Evolutionary conservation across 1,284 basidiomycete genomes (phyloP).

Genomic region (Thelephora terrestris): DNA sequence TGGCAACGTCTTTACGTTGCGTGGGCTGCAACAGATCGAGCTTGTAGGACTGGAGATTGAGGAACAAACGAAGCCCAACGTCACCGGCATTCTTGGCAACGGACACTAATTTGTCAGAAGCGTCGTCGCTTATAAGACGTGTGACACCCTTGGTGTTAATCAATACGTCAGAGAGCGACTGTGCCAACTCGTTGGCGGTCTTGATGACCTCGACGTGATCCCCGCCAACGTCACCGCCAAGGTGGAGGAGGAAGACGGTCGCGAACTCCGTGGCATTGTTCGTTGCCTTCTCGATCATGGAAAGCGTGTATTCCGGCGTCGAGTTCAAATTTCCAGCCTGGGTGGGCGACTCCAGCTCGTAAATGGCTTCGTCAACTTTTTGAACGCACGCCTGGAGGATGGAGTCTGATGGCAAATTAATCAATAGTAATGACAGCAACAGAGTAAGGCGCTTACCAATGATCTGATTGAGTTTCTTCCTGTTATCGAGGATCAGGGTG

Average conservation of each 20-base stretch:
- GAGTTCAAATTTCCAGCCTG: constrained; percentile 92
- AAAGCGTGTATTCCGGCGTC: constrained; percentile 95
- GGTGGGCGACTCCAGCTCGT: constrained; percentile 93
- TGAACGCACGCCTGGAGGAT: constrained; percentile 95
- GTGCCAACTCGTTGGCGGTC: constrained; percentile 92
- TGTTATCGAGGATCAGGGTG: constrained; percentile 92
- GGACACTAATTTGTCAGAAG: constrained; percentile 79
- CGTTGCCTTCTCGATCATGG: constrained; percentile 96
- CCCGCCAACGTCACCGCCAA: constrained; percentile 82
- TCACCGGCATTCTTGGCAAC: constrained; percentile 87
- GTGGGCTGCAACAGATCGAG: constrained; percentile 64
- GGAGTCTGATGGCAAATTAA: constrained; percentile 56
- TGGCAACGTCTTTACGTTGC: constrained; percentile 80
- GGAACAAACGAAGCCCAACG: constrained; percentile 85
- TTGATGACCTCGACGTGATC: constrained; percentile 99
- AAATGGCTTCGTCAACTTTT: constrained; percentile 95
- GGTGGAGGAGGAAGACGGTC: constrained; percentile 86
- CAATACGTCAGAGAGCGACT: constrained; percentile 86
- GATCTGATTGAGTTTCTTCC: constrained; percentile 97
- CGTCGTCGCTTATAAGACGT: constrained; percentile 82
- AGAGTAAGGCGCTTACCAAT: constrained; percentile 51
- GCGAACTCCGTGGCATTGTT: constrained; percentile 96
- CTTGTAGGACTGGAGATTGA: constrained; percentile 94
- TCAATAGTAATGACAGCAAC: not conserved
- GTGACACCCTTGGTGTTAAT: constrained; percentile 94